Evolutionary conservation across 106 monocot species (phyloP), one percentile per base, ranked within the genome.

Genomic region (Dactylorhiza incarnata): DNA sequence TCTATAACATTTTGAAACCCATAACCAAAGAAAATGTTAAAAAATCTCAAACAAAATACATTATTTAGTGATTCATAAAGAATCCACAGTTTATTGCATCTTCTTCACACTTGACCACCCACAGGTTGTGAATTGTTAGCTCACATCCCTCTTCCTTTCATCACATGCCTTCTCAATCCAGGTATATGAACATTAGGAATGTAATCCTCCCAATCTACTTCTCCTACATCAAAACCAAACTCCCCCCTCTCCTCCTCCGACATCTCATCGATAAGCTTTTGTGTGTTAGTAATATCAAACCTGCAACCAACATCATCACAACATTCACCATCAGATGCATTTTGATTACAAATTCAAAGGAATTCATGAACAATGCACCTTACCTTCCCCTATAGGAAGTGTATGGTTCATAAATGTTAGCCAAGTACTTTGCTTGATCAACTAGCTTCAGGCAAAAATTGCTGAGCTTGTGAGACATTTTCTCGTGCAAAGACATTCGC

Each of bases 361-460:
- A 49, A 2, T 22, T 24, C 1, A 8, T 23, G n/a, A n/a, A n/a
- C 7, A 56, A 52, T 22, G 37, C 47, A 69, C 55, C 80, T 85
- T 49, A 92, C 95, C 95, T 92, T 71, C 92, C 92, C 48, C 76
- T 48, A 46, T 92, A 92, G 83, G 90, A 95, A 37, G 90, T 90
- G 70, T 92, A 95, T 7, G 95, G 92, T 73, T 90, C 77, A 73
- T 92, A 95, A 65, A 95, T 84, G 17, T 48, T 77, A 24, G 92
- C 95, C 73, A 95, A 76, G 76, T 92, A 66, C 75, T 84, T 87
- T 22, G 81, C 83, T 74, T 90, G 95, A 73, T 92, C 92, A 5
- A 88, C 77, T 14, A 83, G 67, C 80, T 83, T 95, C 81, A 80
- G 80, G 78, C 63, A 85, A 17, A 90, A 68, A 24, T 71, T 84